phyloP scores from a whole-genome alignment of 768 basidiomycete genomes.

The Kwoniella sp. region DNA sequence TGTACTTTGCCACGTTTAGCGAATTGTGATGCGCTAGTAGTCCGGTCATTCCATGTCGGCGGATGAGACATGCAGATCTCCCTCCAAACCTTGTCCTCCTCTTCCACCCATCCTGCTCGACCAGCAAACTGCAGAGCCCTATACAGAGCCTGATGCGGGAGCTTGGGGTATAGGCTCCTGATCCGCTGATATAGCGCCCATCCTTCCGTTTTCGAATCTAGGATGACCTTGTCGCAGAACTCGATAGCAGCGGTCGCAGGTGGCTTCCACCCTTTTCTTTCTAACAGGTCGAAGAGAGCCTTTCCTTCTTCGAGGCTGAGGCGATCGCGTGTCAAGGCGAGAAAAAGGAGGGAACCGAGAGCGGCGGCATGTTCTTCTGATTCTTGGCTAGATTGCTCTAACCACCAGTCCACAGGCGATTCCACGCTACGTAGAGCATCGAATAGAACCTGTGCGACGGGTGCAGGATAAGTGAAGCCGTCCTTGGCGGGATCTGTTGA shows the following conservation, averaged over 20 bases:
- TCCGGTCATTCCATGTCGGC: constrained; percentile 12
- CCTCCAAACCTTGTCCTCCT: constrained; percentile 18
- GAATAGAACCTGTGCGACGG: constrained; percentile 6
- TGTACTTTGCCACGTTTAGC: constrained; percentile 13
- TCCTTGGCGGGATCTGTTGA: constrained; percentile 5
- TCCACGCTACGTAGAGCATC: constrained; percentile 6
- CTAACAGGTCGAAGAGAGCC: constrained; percentile 17
- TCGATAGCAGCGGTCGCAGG: constrained; percentile 9
- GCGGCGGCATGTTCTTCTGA: neutral
- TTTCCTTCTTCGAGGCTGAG: constrained; percentile 6
- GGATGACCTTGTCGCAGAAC: constrained; percentile 6
- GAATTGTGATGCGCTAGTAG: neutral
- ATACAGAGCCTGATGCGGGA: constrained; percentile 13
- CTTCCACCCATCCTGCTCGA: constrained; percentile 8
- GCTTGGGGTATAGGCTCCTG: neutral
- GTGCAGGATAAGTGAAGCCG: neutral
- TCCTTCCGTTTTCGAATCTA: constrained; percentile 4
- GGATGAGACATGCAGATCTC: constrained; percentile 10
- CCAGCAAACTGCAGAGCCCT: constrained; percentile 18
- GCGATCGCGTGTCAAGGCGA: constrained; percentile 12
- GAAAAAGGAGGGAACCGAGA: constrained; percentile 18
- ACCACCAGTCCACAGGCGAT: constrained; percentile 18
- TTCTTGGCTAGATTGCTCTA: constrained; percentile 4
- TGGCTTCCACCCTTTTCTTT: constrained; percentile 2
- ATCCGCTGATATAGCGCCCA: constrained; percentile 17